Evolutionary conservation across 2,329 filamentous ascomycete species (phyloP).

Genomic region (Cordyceps sp.): DNA sequence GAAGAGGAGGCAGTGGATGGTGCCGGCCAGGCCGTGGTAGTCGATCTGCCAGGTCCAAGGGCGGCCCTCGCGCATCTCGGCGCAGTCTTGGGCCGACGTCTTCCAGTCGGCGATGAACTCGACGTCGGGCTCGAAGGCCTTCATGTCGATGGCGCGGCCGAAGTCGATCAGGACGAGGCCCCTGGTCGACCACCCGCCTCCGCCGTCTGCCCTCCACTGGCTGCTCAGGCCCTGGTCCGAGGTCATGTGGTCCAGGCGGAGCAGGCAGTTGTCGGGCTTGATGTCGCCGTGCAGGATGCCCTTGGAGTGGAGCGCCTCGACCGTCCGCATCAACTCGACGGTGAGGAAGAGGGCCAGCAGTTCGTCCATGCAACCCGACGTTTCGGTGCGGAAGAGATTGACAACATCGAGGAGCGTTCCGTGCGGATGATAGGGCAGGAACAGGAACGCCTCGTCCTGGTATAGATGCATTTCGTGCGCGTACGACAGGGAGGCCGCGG

Average conservation of each 20-base stretch:
- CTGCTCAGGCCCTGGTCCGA: constrained; percentile 31
- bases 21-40: constrained; percentile 82
- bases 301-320: constrained; percentile 71
- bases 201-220: constrained; percentile 58
- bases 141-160: constrained; percentile 87
- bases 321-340: constrained; percentile 75
- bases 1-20: constrained; percentile 77
- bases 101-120: constrained; percentile 92
- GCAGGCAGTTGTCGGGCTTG: constrained; percentile 88
- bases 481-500: constrained; percentile 59
- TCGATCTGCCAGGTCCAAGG: constrained; percentile 98
- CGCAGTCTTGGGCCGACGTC: constrained; percentile 71
- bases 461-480: constrained; percentile 89
- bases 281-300: constrained; percentile 81
- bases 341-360: constrained; percentile 87
- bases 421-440: constrained; percentile 76
- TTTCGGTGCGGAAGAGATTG: constrained; percentile 64
- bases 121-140: constrained; percentile 57
- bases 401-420: constrained; percentile 91
- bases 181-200: constrained; percentile 61
- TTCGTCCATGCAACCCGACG: constrained; percentile 71
- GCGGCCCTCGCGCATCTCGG: constrained; percentile 83
- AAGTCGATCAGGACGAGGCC: constrained; percentile 88
- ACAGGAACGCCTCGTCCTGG: constrained; percentile 73
- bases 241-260: constrained; percentile 50